Evolutionary conservation across 2,329 filamentous ascomycete genomes (phyloP), one percentile per base, ranked within the genome.

Genomic region (Beauveria medogensis): DNA sequence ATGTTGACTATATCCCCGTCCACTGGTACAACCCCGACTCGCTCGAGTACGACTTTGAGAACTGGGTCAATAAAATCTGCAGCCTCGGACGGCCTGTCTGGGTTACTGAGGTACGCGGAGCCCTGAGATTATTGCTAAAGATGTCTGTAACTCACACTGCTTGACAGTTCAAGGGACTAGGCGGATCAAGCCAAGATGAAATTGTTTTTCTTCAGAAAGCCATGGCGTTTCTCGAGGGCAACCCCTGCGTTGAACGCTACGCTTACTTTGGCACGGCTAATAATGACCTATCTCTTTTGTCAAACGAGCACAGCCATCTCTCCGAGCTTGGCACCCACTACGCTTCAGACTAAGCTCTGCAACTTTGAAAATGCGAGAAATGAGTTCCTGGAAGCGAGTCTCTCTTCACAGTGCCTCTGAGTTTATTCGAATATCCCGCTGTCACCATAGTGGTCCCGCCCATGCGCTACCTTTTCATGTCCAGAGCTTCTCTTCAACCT

Each of bases 1-100:
- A 69, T 12, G 74, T 81, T 54, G 76, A 80, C 67, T 76, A 74
- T 63, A 64, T 80, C 60, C 70, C 73, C 64, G 70, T 79, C 41
- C 78, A 81, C 65, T 80, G 78, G 77, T 80, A 81, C 63, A 75
- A 75, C 60, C 64, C 67, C 34, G 69, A 69, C 44, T 65, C 67
- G 50, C 69, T 73, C 62, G 67, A 70, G 8, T 65, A 65, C 3
- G 75, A 77, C 68, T 77, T 80, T 71, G 74, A 79, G 69, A 59
- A 67, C 56, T 76, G 79, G 67, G 67, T 79, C 47, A 59, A 69
- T 24, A 66, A 73, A n/a, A 75, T 77, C 30, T 72, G 74, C 60
- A 63, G 62, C 14, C 66, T 74, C n/a, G 71, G 70, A 26, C 71
- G 73, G 60, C 70, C 71, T n/a, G 67, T 80, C 60, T 80, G 74